Evolutionary conservation across 2,329 filamentous ascomycete species (phyloP).

Genomic region (Stachybotrys echinatus): DNA sequence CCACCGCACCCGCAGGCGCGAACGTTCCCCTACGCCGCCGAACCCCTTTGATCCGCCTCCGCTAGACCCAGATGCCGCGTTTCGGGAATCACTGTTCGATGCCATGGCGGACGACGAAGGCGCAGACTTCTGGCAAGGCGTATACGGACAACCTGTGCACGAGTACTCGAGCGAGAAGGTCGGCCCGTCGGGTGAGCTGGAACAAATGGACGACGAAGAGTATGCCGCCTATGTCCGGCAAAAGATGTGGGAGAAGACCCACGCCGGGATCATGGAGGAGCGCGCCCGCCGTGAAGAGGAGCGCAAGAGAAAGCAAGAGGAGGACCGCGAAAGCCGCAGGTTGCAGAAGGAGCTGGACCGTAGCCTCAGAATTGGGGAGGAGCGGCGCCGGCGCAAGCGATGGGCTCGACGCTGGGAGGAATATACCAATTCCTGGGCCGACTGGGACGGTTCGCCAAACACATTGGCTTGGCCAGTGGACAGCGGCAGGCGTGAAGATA

Average conservation of each 20-base stretch:
- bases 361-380: constrained; percentile 62
- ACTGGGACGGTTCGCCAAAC: constrained; percentile 39
- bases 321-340: constrained; percentile 40
- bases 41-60: constrained; percentile 41
- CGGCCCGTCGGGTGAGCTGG: constrained; percentile 52
- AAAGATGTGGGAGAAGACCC: constrained; percentile 94
- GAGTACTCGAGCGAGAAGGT: constrained; percentile 54
- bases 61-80: constrained; percentile 68
- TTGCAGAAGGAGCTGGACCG: constrained; percentile 64
- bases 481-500: constrained; percentile 47
- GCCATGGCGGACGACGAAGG: constrained; percentile 96
- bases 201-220: constrained; percentile 88
- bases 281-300: constrained; percentile 55
- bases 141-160: constrained; percentile 96
- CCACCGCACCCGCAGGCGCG: constrained; percentile 25
- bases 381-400: constrained; percentile 48
- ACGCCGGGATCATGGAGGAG: constrained; percentile 78
- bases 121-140: constrained; percentile 87
- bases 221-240: constrained; percentile 80
- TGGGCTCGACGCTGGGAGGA: constrained; percentile 58
- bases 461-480: constrained; percentile 68
- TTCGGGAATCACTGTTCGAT: constrained; percentile 92
- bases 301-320: constrained; percentile 43
- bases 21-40: constrained; percentile 38
- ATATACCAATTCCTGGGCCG: constrained; percentile 61